phyloP scores from a whole-genome alignment of 225 moss, liverwort and hornwort species.

The Marchantia polymorpha region DNA sequence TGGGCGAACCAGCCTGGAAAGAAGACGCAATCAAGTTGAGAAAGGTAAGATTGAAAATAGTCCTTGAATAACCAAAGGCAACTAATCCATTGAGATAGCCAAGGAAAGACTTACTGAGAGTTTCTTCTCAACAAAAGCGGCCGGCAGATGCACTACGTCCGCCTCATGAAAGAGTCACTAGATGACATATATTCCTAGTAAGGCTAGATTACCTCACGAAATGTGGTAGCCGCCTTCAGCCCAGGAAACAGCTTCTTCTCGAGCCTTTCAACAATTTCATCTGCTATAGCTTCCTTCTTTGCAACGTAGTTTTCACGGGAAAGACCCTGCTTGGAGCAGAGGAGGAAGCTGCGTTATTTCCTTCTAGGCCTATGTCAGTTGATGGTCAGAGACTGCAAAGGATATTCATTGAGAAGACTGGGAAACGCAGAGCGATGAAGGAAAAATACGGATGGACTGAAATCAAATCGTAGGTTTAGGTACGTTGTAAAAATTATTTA shows the following conservation, averaged over 20 bases:
- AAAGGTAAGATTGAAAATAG: no score
- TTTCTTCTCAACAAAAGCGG: neutral
- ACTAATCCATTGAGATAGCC: neutral
- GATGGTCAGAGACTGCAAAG: neutral
- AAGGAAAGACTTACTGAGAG: neutral
- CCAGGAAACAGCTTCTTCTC: slow-evolving; percentile 78
- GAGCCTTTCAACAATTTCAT: slow-evolving; percentile 69
- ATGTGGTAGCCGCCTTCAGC: slow-evolving; percentile 61
- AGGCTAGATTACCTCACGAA: slow-evolving; percentile 57
- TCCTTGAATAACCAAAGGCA: neutral
- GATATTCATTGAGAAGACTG: neutral
- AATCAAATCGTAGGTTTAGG: neutral
- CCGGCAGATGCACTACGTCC: neutral
- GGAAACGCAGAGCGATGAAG: neutral
- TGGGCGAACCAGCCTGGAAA: slow-evolving; percentile 69
- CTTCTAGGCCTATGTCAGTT: neutral
- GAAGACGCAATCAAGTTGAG: neutral
- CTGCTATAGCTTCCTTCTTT: slow-evolving; percentile 73
- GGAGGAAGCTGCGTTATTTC: neutral
- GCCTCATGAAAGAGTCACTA: neutral
- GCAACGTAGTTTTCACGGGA: slow-evolving; percentile 58
- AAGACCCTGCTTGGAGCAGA: slow-evolving; percentile 41
- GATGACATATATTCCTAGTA: neutral
- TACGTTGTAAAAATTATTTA: neutral
- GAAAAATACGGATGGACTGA: neutral